Conservation (phyloP, 331 rosid genomes). For the Ulmus americana region DNA sequence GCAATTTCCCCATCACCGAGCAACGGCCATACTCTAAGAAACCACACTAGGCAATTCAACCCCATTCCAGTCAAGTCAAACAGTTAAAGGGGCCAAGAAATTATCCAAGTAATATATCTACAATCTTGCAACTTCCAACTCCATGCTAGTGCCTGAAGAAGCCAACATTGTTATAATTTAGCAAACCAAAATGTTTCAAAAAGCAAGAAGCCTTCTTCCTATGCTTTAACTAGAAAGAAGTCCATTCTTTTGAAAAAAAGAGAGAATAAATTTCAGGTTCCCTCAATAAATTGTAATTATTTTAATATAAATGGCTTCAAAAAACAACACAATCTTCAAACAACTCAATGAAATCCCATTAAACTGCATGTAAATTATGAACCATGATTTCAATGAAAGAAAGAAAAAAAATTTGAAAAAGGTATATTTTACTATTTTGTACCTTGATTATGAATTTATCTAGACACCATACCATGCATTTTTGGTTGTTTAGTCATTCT, state of each 20-base stretch:
- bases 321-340: not conserved
- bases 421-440: not conserved
- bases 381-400: not conserved
- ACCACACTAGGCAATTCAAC: no score
- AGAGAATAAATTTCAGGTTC: not conserved
- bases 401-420: not conserved
- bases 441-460: not conserved
- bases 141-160: slow-evolving; percentile 7
- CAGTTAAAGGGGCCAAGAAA: no score
- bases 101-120: not conserved
- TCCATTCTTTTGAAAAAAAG: no score
- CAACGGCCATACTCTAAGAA: no score
- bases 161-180: not conserved
- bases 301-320: not conserved
- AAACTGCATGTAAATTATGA: not conserved
- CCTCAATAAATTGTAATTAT: not conserved
- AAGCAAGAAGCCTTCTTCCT: not conserved
- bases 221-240: not conserved
- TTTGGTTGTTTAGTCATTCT: no score
- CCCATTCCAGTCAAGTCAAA: no score
- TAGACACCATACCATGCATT: not conserved
- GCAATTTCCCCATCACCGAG: no score
- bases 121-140: slow-evolving; percentile 2
- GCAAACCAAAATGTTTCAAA: not conserved
- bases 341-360: not conserved